Base-by-base conservation (phyloP, 78 protist species). In the Dictyostelium intermedium region DNA sequence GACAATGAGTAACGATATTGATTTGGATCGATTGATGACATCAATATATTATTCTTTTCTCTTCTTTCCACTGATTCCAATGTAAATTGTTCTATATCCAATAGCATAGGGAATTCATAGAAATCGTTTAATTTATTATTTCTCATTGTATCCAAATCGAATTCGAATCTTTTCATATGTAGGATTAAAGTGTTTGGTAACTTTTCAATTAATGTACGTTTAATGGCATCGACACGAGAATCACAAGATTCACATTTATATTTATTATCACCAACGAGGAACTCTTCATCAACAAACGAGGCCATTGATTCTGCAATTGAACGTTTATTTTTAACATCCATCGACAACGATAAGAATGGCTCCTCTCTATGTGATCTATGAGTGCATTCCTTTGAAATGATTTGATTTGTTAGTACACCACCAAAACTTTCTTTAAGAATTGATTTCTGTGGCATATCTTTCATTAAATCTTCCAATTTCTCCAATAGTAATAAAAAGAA, bases 261-360 rank as follows among this genome's bases (percentile, higher is more conserved):
- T 78, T 94, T 82, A 91, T 98, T 98, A 95, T 97, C 99, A 13
- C 99, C 99, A 43, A 92, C 98, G 3, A 98, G 96, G 79, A 72
- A 83, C 76, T 98, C 99, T 60, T 98, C 99, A 56, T 92, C 78
- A 16, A 96, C 47, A 23, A 96, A 97, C 7, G 76, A n/a, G 30
- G 83, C 87, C 23, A 98, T 92, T n/a, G 97, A 85, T 70, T 96
- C 97, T 8, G n/a, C 25, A 16, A 98, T 23, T n/a, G 72, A 91
- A 73, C 74, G 47, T 63, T 98, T 96, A 78, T 89, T 87, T 66
- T 95, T 96, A 18, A 98, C 94, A 14, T 97, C 99, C 34, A 98
- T 47, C 1, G 98, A 83, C 5, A 98, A 10, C 1, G 91, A 60
- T 35, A 79, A 72, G 87, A 96, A 97, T 39, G 96, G 96, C 60